Base-by-base conservation (phyloP, 1,284 basidiomycete species). In the Hypsizygus ulmarius region DNA sequence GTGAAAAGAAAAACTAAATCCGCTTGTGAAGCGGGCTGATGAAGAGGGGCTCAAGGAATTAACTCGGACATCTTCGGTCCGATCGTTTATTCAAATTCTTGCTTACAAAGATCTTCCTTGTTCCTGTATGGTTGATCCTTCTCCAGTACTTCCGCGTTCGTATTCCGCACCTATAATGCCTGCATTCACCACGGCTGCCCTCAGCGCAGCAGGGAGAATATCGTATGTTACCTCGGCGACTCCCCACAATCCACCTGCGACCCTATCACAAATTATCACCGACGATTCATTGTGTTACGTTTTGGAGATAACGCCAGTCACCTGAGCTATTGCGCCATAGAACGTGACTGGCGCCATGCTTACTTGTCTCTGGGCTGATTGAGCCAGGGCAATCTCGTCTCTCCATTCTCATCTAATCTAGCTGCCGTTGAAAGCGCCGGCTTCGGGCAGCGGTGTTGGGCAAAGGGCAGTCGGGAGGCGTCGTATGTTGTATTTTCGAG, bases 81-180 rank as follows among this genome's bases (percentile, higher is more conserved):
- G 45, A 39, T 40, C 45, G 11, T 34, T 34, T 19, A 27, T 29
- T 33, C 21, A 25, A 25, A 25, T 40, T 32, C 30, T 2, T 16
- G 30, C 25, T 47, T 29, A 40, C 45, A 38, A 47, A 47, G 32
- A 16, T 44, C 15, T 12, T 25, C 15, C 32, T n/a, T 39, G 16
- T 18, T 16, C 29, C 30, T 33, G 39, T 18, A 36, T n/a, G 25
- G 25, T 25, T 12, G 14, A n/a, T 38, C 11, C 12, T 45, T 37
- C 21, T 21, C 19, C 44, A 45, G 9, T 25, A 38, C 7, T 5
- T 16, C 37, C 27, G n/a, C n/a, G n/a, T n/a, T n/a, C n/a, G n/a
- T n/a, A n/a, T n/a, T 12, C 11, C 32, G 3, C 11, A 34, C 15
- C 3, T 34, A 34, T 3, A 34, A 34, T 34, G 3, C 11, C 32